These are phyloP conservation scores for Pharus latifolius DNA, from an alignment of 176 grass and related monocot species.

Conservation along the genomic window DNA sequence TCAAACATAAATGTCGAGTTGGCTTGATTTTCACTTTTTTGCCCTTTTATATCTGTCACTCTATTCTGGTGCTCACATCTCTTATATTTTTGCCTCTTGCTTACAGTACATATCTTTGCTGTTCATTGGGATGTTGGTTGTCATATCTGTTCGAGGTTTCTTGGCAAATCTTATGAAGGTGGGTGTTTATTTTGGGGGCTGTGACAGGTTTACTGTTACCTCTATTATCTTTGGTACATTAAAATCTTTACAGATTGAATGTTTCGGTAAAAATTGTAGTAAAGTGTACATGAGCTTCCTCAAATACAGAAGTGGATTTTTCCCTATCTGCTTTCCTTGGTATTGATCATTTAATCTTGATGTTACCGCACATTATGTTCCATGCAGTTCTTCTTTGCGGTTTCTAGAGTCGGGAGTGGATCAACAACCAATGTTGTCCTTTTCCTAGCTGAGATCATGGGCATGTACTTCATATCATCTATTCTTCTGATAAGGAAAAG, in stretches of 20 bases:
- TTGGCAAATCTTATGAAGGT: constrained; percentile 98
- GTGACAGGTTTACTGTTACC: background rate
- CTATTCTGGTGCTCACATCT: constrained; percentile 7
- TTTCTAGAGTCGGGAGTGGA: constrained; percentile 92
- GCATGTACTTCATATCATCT: constrained; percentile 98
- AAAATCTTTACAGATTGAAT: background rate
- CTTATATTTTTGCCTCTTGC: constrained; percentile 2
- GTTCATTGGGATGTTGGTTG: constrained; percentile 98
- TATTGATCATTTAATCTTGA: background rate
- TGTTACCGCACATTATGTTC: background rate
- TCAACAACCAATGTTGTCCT: constrained; percentile 94
- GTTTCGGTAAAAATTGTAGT: background rate
- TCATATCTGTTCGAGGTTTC: constrained; percentile 95
- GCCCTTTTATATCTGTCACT: background rate
- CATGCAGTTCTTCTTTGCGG: constrained; percentile 92
- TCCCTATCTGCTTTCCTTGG: background rate
- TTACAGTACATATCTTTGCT: constrained; percentile 91
- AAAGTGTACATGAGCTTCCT: background rate
- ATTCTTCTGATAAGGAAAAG: constrained; percentile 99
- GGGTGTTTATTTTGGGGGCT: background rate
- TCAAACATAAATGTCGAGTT: background rate
- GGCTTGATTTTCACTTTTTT: background rate
- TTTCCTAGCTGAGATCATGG: constrained; percentile 98
- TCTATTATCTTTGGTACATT: background rate
- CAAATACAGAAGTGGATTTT: background rate